phyloP scores from a whole-genome alignment of 129 eudicot species.

The Cynara cardunculus region DNA sequence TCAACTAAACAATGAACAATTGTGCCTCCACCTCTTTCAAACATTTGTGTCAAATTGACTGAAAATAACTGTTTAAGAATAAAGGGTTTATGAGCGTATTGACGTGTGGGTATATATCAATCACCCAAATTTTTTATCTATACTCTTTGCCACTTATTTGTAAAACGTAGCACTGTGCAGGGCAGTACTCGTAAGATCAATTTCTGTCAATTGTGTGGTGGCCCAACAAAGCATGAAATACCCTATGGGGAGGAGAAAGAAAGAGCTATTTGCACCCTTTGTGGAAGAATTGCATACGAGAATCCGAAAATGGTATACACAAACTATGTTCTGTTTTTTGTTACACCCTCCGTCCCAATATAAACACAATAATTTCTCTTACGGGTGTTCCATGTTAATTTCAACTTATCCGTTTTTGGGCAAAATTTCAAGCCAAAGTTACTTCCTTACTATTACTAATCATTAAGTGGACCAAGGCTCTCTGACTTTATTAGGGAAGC shows the following conservation, averaged over 20 bases:
- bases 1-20: no score
- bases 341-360: neutral
- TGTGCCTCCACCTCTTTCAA: no score
- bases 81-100: no score
- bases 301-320: conserved; percentile 89
- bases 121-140: no score
- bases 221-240: conserved; percentile 73
- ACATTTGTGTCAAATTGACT: no score
- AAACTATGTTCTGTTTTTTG: neutral
- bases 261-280: conserved; percentile 84
- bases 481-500: neutral
- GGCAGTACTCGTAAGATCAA: conserved; percentile 61
- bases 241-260: conserved; percentile 93
- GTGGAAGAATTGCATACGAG: conserved; percentile 79
- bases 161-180: conserved; percentile 45
- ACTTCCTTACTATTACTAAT: no score
- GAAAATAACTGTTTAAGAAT: no score
- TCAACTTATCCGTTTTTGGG: neutral
- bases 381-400: neutral
- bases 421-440: no score
- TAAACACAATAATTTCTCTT: neutral
- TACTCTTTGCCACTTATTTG: neutral
- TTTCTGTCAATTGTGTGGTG: conserved; percentile 89
- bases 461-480: no score
- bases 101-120: no score